These are phyloP conservation scores for Microstegium vimineum DNA, from an alignment of 176 grass and related monocot genomes.

Conservation along the genomic window DNA sequence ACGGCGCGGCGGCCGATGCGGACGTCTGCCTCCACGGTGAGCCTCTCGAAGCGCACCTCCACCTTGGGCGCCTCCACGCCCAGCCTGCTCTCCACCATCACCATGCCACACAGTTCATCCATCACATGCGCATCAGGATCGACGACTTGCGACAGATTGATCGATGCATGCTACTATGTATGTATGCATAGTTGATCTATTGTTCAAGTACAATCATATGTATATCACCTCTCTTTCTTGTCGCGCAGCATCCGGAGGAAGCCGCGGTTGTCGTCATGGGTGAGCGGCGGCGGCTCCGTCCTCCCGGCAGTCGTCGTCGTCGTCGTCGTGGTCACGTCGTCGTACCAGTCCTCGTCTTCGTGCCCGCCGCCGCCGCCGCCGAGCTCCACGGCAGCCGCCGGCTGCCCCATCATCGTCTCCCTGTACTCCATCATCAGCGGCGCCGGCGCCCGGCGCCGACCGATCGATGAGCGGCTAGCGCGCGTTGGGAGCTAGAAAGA, in stretches of 20 bases:
- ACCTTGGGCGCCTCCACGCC: constrained; percentile 47
- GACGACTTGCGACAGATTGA: not conserved
- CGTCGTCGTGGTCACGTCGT: not conserved
- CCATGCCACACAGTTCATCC: not conserved
- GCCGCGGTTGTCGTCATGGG: constrained; percentile 64
- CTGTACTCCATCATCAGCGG: not conserved
- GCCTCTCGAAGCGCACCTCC: constrained; percentile 60
- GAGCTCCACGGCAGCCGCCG: not conserved
- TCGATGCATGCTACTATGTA: not conserved
- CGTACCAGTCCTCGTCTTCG: not conserved
- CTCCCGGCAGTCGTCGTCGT: not conserved
- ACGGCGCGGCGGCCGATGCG: constrained; percentile 48
- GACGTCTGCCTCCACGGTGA: constrained; percentile 64
- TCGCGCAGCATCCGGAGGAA: constrained; percentile 75
- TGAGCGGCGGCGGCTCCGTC: constrained; percentile 44
- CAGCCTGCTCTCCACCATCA: constrained; percentile 29
- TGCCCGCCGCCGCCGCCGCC: too few relatives aligned
- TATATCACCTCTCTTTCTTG: constrained; percentile 60
- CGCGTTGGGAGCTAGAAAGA: too few relatives aligned
- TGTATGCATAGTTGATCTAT: not conserved
- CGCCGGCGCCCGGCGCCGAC: too few relatives aligned
- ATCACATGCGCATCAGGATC: not conserved
- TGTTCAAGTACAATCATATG: not conserved
- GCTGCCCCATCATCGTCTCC: constrained; percentile 1
- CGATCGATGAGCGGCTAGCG: not conserved